These are phyloP conservation scores for Fistulifera solaris DNA, from an alignment of 108 stramenopile species.

Conservation along the genomic window DNA sequence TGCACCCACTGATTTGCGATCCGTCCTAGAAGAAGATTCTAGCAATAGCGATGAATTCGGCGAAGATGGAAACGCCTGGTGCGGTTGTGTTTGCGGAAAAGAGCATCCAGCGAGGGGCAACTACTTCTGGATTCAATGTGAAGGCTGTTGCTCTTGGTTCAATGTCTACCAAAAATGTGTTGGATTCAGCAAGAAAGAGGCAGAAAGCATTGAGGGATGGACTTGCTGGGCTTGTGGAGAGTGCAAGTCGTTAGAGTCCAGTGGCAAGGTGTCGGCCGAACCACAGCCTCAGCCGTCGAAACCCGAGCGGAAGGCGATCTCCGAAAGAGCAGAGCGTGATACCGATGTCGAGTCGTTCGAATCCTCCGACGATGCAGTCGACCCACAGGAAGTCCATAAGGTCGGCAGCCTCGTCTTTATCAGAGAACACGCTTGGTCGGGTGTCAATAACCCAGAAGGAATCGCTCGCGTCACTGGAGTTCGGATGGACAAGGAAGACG, in stretches of 20 bases:
- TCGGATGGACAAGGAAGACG: constrained; percentile 2
- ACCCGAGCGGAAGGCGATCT: no score
- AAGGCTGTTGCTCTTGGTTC: constrained; percentile 61
- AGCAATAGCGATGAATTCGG: constrained; percentile 7
- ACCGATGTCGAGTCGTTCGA: constrained; percentile 10
- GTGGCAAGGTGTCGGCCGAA: no score
- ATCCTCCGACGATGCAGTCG: not conserved
- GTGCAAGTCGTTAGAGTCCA: not conserved
- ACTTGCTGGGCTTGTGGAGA: constrained; percentile 12
- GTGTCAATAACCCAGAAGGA: constrained; percentile 10
- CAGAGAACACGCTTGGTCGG: constrained; percentile 7
- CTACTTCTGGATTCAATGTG: constrained; percentile 72
- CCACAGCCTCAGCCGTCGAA: no score
- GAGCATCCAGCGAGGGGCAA: no score
- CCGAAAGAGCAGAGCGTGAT: constrained; percentile 1
- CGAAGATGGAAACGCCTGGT: constrained; percentile 56
- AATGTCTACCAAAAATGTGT: constrained; percentile 49
- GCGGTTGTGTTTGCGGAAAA: constrained; percentile 66
- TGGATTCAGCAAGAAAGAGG: constrained; percentile 42
- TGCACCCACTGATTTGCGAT: not conserved
- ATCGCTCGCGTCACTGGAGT: not conserved
- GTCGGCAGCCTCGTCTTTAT: constrained; percentile 1
- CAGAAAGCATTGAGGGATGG: constrained; percentile 20
- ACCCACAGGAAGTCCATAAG: not conserved
- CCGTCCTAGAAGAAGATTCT: not conserved